These are phyloP conservation scores for Voacanga thouarsii DNA, from an alignment of 257 asterid genomes.

Conservation along the genomic window DNA sequence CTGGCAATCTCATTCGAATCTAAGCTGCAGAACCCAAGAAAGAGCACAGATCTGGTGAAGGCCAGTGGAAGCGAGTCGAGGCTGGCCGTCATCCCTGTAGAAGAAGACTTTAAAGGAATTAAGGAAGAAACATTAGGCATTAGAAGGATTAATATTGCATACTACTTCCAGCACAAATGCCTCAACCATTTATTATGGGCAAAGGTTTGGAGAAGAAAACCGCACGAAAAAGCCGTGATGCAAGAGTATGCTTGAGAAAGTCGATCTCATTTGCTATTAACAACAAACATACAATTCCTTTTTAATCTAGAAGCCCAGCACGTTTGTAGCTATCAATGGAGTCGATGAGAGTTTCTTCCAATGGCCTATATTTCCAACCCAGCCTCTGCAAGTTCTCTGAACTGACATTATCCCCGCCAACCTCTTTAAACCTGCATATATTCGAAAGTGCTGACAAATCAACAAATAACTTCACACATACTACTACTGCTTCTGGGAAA, in stretches of 20 bases:
- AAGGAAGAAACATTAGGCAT: no score
- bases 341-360: conserved; percentile 59
- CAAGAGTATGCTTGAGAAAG: no score
- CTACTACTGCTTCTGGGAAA: neutral
- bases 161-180: neutral
- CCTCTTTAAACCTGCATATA: conserved; percentile 51
- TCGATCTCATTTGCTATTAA: no score
- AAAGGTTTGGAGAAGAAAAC: neutral
- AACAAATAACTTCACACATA: neutral
- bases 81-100: no score
- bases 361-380: conserved; percentile 63
- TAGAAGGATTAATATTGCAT: neutral
- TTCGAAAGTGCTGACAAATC: neutral
- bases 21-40: no score
- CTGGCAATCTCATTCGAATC: no score
- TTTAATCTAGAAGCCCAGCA: conserved; percentile 37
- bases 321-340: conserved; percentile 62
- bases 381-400: conserved; percentile 58
- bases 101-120: no score
- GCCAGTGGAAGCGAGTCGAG: no score
- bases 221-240: no score
- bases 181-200: neutral
- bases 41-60: no score
- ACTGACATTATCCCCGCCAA: conserved; percentile 19
- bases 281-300: neutral